phyloP scores from a whole-genome alignment of 1,284 basidiomycete species.

The Ustilago loliicola region DNA sequence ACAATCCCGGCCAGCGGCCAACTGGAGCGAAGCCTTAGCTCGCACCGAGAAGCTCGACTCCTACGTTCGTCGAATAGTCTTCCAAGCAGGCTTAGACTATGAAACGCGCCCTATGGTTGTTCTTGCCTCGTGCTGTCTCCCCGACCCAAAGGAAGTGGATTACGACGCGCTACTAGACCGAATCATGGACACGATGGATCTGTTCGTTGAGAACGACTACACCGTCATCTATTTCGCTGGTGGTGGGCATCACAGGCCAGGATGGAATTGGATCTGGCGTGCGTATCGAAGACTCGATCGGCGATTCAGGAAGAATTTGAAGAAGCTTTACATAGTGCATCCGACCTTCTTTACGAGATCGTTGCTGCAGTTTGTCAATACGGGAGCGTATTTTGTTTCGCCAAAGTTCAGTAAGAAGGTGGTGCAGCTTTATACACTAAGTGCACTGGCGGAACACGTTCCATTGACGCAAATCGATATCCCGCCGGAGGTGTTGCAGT shows the following conservation, averaged over 20 bases:
- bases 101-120: conserved; percentile 91
- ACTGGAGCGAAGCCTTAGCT: conserved; percentile 57
- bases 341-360: conserved; percentile 83
- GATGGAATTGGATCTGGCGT: conserved; percentile 91
- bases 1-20: conserved; percentile 56
- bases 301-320: conserved; percentile 84
- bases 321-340: conserved; percentile 86
- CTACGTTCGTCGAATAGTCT: conserved; percentile 80
- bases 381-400: conserved; percentile 87
- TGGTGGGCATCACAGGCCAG: conserved; percentile 80
- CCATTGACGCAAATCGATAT: conserved; percentile 87
- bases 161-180: conserved; percentile 80
- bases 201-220: conserved; percentile 80
- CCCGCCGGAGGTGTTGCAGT: conserved; percentile 82
- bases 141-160: conserved; percentile 80
- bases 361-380: conserved; percentile 80
- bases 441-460: conserved; percentile 79
- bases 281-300: conserved; percentile 74
- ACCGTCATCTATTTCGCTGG: conserved; percentile 86
- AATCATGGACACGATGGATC: conserved; percentile 61
- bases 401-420: conserved; percentile 90
- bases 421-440: conserved; percentile 80
- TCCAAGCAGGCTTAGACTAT: conserved; percentile 87
- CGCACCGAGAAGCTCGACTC: conserved; percentile 72
- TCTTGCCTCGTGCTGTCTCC: conserved; percentile 78